These are phyloP conservation scores for Geosiphon pyriformis DNA, from an alignment of 192 early-diverging fungal species.

Conservation along the genomic window DNA sequence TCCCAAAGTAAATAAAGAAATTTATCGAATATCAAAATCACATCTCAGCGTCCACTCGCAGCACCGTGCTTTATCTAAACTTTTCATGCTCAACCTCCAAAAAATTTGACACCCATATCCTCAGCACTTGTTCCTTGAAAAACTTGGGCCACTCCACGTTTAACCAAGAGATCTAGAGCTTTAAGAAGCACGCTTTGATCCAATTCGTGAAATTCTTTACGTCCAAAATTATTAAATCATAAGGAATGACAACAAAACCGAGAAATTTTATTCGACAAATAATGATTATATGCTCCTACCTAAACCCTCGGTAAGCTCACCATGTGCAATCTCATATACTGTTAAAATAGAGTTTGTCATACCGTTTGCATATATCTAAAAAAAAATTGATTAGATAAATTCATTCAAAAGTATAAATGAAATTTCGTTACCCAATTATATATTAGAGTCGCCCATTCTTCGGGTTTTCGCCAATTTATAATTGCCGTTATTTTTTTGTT, in stretches of 20 bases:
- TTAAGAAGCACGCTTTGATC: slow-evolving; percentile 66
- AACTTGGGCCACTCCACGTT: slow-evolving; percentile 75
- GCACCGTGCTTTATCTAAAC: no score
- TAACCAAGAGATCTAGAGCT: slow-evolving; percentile 75
- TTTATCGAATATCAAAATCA: no score
- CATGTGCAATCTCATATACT: slow-evolving; percentile 82
- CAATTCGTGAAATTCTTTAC: slow-evolving; percentile 74
- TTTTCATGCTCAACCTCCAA: no score
- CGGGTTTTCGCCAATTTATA: slow-evolving; percentile 83
- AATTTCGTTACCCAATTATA: slow-evolving; percentile 68
- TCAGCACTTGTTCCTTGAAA: slow-evolving; percentile 62
- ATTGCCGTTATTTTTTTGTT: slow-evolving; percentile 52
- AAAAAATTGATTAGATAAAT: background rate
- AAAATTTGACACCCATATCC: slow-evolving; percentile 87
- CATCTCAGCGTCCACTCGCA: no score
- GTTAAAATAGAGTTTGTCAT: slow-evolving; percentile 79
- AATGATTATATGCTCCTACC: slow-evolving; percentile 42
- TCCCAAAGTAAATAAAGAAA: no score
- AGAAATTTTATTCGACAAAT: background rate
- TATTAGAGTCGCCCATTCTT: slow-evolving; percentile 82
- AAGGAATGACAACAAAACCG: background rate
- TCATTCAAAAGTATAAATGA: slow-evolving; percentile 16
- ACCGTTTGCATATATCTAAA: slow-evolving; percentile 49
- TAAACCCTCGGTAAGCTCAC: slow-evolving; percentile 69
- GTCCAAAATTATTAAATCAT: background rate